phyloP scores from a whole-genome alignment of 805 yeast genomes.

The Saturnispora silvae region DNA sequence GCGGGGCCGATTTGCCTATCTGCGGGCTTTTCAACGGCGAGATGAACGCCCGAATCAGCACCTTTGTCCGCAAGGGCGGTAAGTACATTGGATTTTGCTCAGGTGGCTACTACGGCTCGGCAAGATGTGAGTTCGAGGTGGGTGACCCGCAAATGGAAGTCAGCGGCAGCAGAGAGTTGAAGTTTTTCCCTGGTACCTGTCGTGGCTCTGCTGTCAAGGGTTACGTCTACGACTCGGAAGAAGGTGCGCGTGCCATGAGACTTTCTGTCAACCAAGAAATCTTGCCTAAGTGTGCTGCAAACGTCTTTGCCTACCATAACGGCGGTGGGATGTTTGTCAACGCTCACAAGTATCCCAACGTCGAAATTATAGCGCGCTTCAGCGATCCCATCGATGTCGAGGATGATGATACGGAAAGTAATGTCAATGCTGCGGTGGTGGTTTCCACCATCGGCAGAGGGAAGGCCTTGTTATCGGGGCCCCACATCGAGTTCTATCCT shows the following conservation, averaged over 20 bases:
- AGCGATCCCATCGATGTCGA: conserved; percentile 42
- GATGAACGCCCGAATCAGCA: conserved; percentile 50
- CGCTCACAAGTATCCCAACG: conserved; percentile 49
- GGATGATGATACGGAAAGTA: conserved; percentile 19
- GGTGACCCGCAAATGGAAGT: conserved; percentile 68
- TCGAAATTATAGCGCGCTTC: conserved; percentile 67
- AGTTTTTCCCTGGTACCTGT: conserved; percentile 71
- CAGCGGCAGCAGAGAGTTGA: conserved; percentile 73
- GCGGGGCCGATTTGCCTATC: conserved; percentile 92
- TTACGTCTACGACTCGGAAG: conserved; percentile 65
- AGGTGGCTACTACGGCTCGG: conserved; percentile 81
- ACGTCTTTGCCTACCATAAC: conserved; percentile 47
- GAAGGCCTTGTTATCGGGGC: conserved; percentile 63
- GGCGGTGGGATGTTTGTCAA: conserved; percentile 87
- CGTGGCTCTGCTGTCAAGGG: conserved; percentile 79
- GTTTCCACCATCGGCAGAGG: conserved; percentile 65
- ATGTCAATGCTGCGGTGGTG: conserved; percentile 58
- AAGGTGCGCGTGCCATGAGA: conserved; percentile 57
- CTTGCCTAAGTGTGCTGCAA: conserved; percentile 23
- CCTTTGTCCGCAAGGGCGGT: conserved; percentile 73
- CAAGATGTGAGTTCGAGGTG: conserved; percentile 72
- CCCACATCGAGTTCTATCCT: conserved; percentile 83
- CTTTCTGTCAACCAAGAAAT: conserved; percentile 31
- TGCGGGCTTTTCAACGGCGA: conserved; percentile 62
- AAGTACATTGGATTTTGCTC: conserved; percentile 83